Base-by-base conservation (phyloP, 306 rosid species). In the Hippophae gyantsensis region DNA sequence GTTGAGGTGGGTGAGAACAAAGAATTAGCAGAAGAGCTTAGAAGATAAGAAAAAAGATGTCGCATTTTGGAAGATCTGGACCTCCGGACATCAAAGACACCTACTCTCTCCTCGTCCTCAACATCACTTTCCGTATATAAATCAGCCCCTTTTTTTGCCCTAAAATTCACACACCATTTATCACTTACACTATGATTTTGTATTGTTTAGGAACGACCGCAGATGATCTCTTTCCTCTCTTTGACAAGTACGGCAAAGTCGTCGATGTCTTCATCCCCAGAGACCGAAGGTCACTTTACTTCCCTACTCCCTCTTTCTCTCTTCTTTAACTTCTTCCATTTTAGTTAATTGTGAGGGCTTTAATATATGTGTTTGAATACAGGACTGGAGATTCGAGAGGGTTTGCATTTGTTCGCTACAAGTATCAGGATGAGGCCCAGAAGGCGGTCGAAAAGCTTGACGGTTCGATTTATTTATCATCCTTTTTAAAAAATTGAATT, bases 51-150 rank as follows among this genome's bases (percentile, higher is more conserved):
- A 32, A 32, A 32, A 32, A 57, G 60, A 84, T 84, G 92, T 84
- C 92, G 68, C 92, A 84, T 79, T 84, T 84, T 40, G 92, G 92
- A 7, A 80, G 92, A 78, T 71, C 92, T 7, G 92, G 92, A 25
- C 92, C 92, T 50, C 92, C 92, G 5, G 92, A 84, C 68, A 84
- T 84, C 83, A 79, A 85, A 76, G 92, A 84, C 63, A 81, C 92
- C 57, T 84, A 78, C 67, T 84, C 92, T 5, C 92, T 84, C 38
- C 92, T 84, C 66, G 92, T 84, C 60, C 92, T 84, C 81, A 84
- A 84, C 73, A 84, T 84, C 66, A 81, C 92, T 53, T 84, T 84
- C 73, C 81, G 92, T 84, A 76, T 47, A 6, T 63, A 14, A 12
- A 43, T 52, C 47, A 54, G 0, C 50, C 45, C 45, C 58, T 32